These are phyloP conservation scores for Cercospora brassicicola DNA, from an alignment of 2,329 filamentous ascomycete species.

Conservation along the genomic window DNA sequence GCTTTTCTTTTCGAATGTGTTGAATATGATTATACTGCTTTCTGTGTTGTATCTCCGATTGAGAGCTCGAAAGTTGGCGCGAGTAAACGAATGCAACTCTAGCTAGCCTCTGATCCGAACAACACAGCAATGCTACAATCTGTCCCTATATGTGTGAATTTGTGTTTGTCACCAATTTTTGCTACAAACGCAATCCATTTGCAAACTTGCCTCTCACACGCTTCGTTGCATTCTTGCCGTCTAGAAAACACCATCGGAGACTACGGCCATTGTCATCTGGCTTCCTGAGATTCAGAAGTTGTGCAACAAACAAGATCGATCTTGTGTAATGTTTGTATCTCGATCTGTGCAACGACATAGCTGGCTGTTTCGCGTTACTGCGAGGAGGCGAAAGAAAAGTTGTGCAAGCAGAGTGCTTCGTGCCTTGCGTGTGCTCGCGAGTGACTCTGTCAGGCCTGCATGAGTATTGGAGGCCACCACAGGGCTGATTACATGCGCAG, in stretches of 20 bases:
- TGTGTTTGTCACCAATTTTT: neutral
- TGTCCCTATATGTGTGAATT: neutral
- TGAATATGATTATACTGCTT: neutral
- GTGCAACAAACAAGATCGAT: neutral
- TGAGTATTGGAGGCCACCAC: neutral
- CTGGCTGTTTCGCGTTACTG: neutral
- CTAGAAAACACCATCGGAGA: neutral
- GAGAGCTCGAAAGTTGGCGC: neutral
- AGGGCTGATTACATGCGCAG: neutral
- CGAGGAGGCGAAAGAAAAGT: neutral
- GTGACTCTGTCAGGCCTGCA: neutral
- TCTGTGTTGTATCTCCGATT: neutral
- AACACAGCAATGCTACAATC: neutral
- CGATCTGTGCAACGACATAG: neutral
- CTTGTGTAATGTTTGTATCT: neutral
- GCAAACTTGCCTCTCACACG: neutral
- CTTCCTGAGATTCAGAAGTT: neutral
- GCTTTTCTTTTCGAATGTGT: neutral
- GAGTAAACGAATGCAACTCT: neutral
- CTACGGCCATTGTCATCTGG: neutral
- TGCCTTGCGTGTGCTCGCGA: neutral
- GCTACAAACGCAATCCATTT: conserved; percentile 10
- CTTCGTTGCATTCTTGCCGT: neutral
- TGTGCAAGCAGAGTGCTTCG: neutral
- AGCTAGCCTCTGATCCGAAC: neutral